These are phyloP conservation scores for Yamadazyma jaroonii DNA, from an alignment of 1,139 yeast species.

Conservation along the genomic window DNA sequence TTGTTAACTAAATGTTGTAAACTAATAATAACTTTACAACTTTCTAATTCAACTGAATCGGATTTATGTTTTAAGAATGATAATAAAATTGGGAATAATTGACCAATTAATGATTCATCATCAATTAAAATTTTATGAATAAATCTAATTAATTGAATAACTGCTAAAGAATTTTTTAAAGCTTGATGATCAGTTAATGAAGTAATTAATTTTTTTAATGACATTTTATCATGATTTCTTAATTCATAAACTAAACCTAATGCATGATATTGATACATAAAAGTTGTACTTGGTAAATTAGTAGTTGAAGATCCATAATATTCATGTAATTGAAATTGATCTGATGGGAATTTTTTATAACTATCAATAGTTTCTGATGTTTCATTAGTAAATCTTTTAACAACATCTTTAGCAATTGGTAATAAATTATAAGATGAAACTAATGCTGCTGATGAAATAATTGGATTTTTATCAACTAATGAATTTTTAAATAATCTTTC, in stretches of 20 bases:
- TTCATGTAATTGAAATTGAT: slow-evolving; percentile 54
- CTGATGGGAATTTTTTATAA: slow-evolving; percentile 63
- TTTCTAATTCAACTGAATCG: slow-evolving; percentile 91
- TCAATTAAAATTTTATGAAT: slow-evolving; percentile 66
- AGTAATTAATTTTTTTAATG: slow-evolving; percentile 84
- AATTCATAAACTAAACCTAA: slow-evolving; percentile 85
- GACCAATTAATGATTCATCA: slow-evolving; percentile 53
- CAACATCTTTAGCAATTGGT: slow-evolving; percentile 88
- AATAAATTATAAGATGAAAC: slow-evolving; percentile 86
- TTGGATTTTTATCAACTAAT: slow-evolving; percentile 86
- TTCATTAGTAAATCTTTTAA: slow-evolving; percentile 91
- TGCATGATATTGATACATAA: slow-evolving; percentile 94
- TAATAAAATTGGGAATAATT: slow-evolving; percentile 62
- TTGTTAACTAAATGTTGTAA: slow-evolving; percentile 58
- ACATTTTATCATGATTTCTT: slow-evolving; percentile 91
- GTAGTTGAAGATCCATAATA: slow-evolving; percentile 49
- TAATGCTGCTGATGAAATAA: slow-evolving; percentile 88
- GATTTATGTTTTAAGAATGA: slow-evolving; percentile 77
- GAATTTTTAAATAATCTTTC: slow-evolving; percentile 93
- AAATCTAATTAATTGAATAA: slow-evolving; percentile 81
- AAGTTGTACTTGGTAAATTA: slow-evolving; percentile 63
- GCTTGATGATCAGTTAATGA: slow-evolving; percentile 65
- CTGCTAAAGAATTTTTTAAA: slow-evolving; percentile 71
- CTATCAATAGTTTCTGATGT: slow-evolving; percentile 82
- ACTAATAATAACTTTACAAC: slow-evolving; percentile 77